Evolutionary conservation across 768 basidiomycete genomes (phyloP), one percentile per base, ranked within the genome.

Genomic region (Sporobolomyces roseus): DNA sequence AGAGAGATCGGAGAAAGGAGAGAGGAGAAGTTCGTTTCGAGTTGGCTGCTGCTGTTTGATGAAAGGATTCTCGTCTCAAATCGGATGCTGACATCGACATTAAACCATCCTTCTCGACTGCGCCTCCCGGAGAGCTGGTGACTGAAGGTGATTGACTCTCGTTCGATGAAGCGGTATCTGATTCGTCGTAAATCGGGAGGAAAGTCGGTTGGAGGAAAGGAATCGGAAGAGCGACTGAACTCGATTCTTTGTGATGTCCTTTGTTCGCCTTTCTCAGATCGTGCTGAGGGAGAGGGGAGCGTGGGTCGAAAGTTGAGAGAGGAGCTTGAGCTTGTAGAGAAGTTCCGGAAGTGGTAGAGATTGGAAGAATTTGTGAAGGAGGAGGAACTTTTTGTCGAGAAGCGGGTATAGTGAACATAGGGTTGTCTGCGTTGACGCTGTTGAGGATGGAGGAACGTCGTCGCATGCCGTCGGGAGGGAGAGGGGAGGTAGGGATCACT

Each of bases 391-490:
- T 56, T n/a, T 56, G 55, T 3, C 55, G 35, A 13, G 36, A 41
- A 25, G 36, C 55, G 7, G 55, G 55, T 5, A 56, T 25, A 8
- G 38, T 25, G 55, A 27, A 38, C 12, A 41, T 13, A 4, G 55
- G 55, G 21, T 38, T 43, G 23, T 38, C 35, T 4, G n/a, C 4
- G n/a, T 38, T 56, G 36, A 56, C 35, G 21, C 7, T 12, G 55
- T 23, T 56, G 30, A 23, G 7, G 5, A 56, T 56, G 4, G 55
- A 56, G 27, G 55, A 56, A 23, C 55, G 35, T 38, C 55, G 55
- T 41, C 55, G 4, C 55, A 56, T 41, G 36, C 55, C 55, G 45
- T 33, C n/a, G n/a, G n/a, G n/a, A n/a, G n/a, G n/a, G n/a, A n/a
- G n/a, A n/a, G n/a, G n/a, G n/a, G n/a, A 25, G 53, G 14, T 7